phyloP scores from a whole-genome alignment of 371 early-diverging fungal genomes.

The Edhazardia aedis region DNA sequence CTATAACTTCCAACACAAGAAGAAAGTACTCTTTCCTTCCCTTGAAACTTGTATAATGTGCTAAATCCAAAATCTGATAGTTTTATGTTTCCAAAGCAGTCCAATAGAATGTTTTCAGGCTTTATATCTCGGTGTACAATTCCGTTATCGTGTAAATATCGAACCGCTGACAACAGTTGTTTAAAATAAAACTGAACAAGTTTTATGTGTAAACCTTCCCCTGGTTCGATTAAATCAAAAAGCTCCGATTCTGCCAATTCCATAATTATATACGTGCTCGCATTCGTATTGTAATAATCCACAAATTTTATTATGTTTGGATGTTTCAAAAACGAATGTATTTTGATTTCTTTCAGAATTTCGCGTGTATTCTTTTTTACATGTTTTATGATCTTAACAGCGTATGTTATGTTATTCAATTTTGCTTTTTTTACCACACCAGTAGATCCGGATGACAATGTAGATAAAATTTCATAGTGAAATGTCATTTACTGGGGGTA shows the following conservation, averaged over 20 bases:
- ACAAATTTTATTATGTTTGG: constrained; percentile 27
- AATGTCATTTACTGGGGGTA: no score
- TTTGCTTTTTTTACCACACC: constrained; percentile 25
- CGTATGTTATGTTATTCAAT: constrained; percentile 21
- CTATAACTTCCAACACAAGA: constrained; percentile 50
- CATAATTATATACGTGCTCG: constrained; percentile 31
- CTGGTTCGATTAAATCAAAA: constrained; percentile 49
- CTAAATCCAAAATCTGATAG: constrained; percentile 52
- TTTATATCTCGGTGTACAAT: constrained; percentile 49
- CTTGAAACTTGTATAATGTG: constrained; percentile 49
- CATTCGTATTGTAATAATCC: constrained; percentile 7
- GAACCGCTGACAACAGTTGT: constrained; percentile 50
- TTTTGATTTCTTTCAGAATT: constrained; percentile 29
- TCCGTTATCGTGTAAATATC: constrained; percentile 47
- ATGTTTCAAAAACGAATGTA: constrained; percentile 32
- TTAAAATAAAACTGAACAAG: constrained; percentile 53
- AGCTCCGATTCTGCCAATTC: constrained; percentile 28
- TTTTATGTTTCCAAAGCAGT: constrained; percentile 49
- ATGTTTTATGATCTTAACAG: constrained; percentile 36
- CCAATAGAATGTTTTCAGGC: constrained; percentile 54
- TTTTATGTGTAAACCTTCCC: constrained; percentile 52
- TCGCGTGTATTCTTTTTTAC: not conserved
- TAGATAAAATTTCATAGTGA: no score
- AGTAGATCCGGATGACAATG: constrained; percentile 26
- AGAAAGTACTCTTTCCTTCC: constrained; percentile 41